Evolutionary conservation across 495 filamentous ascomycete genomes (phyloP), one percentile per base, ranked within the genome.

Genomic region (Podospora conica): DNA sequence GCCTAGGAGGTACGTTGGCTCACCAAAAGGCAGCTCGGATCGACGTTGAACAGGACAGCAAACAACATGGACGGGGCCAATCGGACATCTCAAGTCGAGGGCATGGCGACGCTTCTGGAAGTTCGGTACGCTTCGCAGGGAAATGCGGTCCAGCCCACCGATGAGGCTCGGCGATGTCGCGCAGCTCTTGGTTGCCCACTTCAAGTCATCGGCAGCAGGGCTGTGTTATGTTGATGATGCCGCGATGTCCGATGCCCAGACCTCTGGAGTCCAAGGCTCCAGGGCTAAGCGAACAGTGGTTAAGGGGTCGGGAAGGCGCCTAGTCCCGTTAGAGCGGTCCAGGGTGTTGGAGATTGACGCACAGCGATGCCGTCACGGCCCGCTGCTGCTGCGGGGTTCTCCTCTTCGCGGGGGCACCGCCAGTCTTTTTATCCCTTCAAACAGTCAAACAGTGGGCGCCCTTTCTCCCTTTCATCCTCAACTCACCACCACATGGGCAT

Each of bases 131-230:
- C 15, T 48, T 24, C 22, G 22, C 55, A 57, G 23, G 15, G 21
- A 25, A 9, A 21, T 33, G 58, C 18, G 15, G 27, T 22, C 28
- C 59, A 33, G 22, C 23, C 33, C 28, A 31, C 23, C 23, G 28
- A 22, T 53, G 33, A 61, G 59, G 59, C 59, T 61, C 59, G 18
- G 59, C 59, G 29, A 33, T 18, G 29, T 18, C 59, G 53, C 22
- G 23, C 18, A 33, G 18, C 21, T n/a, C 22, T 24, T 10, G 29
- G 40, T 20, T 40, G 31, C 9, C 59, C 59, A 23, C 22, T 61
- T 29, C 59, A 23, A 33, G 59, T 40, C 59, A 61, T 20, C 59
- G 59, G 59, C 29, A 53, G 29, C 33, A 40, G 40, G 59, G 59
- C 59, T 61, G 59, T 40, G 23, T 53, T 53, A 15, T 59, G 58